Conservation (phyloP, 2,329 filamentous ascomycete genomes). For the Fusarium graminum region DNA sequence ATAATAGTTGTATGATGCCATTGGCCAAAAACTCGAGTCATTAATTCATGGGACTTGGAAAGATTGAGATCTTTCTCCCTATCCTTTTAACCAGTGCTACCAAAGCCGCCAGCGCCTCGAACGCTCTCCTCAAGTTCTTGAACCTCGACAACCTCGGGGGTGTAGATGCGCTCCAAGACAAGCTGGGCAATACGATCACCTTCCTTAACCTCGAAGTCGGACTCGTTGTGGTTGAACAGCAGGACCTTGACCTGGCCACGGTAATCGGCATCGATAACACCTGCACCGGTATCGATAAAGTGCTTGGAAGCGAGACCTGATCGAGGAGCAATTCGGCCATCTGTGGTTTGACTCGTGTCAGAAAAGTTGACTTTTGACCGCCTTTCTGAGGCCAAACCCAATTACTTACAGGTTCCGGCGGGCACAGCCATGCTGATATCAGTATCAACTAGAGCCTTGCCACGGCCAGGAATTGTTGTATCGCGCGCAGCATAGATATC, state of each 20-base stretch:
- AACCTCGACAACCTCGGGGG: constrained; percentile 91
- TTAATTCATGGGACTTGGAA: constrained; percentile 27
- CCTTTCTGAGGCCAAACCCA: background rate
- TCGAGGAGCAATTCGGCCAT: constrained; percentile 89
- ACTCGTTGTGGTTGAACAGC: constrained; percentile 90
- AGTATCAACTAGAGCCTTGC: constrained; percentile 89
- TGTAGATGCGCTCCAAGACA: constrained; percentile 93
- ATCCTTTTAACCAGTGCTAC: constrained; percentile 76
- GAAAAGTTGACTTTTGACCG: constrained; percentile 4
- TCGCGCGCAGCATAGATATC: constrained; percentile 87
- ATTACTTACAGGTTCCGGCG: constrained; percentile 82
- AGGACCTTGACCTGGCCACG: constrained; percentile 93
- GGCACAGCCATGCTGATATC: constrained; percentile 93
- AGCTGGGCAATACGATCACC: constrained; percentile 95
- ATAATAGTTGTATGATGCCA: background rate
- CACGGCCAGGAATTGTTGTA: constrained; percentile 81
- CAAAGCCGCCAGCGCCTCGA: constrained; percentile 89
- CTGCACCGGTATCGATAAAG: constrained; percentile 95
- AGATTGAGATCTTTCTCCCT: constrained; percentile 9
- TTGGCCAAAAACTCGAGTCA: constrained; percentile 9
- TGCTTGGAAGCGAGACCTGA: constrained; percentile 94
- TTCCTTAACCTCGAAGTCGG: constrained; percentile 83
- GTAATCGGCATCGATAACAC: constrained; percentile 98
- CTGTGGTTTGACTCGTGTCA: constrained; percentile 57
- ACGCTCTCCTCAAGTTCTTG: constrained; percentile 90